Percentiles rank a stretch among this genome's conserved stretches.
These are phyloP conservation scores for Austroboletus rostrupii DNA, from an alignment of 1,284 basidiomycete genomes.

Conservation along the genomic window DNA sequence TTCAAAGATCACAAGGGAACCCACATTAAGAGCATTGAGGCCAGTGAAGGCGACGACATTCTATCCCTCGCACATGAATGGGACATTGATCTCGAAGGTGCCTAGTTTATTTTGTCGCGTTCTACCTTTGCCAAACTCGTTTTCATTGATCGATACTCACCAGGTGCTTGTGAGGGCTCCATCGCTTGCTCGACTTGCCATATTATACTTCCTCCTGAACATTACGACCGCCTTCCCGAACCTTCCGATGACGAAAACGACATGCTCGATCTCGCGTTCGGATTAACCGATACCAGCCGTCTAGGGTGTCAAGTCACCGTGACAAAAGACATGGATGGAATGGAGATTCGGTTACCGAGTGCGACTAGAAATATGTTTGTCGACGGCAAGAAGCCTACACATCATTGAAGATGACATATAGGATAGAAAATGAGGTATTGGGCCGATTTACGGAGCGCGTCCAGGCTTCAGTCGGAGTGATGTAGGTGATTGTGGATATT, in stretches of 20 bases:
- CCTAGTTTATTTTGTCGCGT: neutral
- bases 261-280: constrained; percentile 98
- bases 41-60: constrained; percentile 91
- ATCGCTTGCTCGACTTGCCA: constrained; percentile 98
- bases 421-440: neutral
- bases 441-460: neutral
- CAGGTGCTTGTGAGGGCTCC: constrained; percentile 91
- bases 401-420: constrained; percentile 32
- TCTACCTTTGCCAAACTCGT: neutral
- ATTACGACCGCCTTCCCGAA: constrained; percentile 85
- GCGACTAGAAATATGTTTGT: constrained; percentile 98
- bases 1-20: constrained; percentile 88
- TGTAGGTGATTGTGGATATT: constrained; percentile 6
- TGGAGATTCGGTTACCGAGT: constrained; percentile 82
- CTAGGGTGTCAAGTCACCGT: constrained; percentile 84
- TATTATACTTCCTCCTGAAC: constrained; percentile 80
- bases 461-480: too few relatives aligned
- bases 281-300: constrained; percentile 88
- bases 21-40: constrained; percentile 84
- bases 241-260: constrained; percentile 97
- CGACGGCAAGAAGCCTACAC: constrained; percentile 60
- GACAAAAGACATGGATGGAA: constrained; percentile 80
- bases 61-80: constrained; percentile 91
- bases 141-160: neutral
- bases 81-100: constrained; percentile 96